phyloP scores from a whole-genome alignment of 306 rosid genomes.

The Gleditsia sinensis region DNA sequence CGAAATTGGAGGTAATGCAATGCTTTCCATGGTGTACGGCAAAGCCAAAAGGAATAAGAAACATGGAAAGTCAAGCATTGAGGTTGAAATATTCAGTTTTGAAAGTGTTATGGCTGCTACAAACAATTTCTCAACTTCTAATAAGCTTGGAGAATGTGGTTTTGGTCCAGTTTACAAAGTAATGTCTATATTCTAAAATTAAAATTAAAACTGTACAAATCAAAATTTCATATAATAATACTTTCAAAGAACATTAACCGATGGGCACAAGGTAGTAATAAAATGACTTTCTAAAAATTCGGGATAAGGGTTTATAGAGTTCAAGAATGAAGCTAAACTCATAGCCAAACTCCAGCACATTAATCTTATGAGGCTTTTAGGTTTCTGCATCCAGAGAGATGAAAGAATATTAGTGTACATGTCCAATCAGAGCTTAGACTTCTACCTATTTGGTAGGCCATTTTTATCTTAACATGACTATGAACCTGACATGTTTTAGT shows the following conservation, averaged over 20 bases:
- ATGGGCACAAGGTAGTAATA: constrained; percentile 24
- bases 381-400: constrained; percentile 27
- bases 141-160: constrained; percentile 36
- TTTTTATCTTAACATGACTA: background rate
- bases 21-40: background rate
- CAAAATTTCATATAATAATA: background rate
- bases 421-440: constrained; percentile 32
- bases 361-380: constrained; percentile 31
- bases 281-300: constrained; percentile 33
- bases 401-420: constrained; percentile 34
- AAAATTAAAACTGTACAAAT: background rate
- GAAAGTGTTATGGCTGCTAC: constrained; percentile 32
- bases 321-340: constrained; percentile 30
- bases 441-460: constrained; percentile 39
- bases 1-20: constrained; percentile 26
- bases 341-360: constrained; percentile 39
- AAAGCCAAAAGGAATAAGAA: background rate
- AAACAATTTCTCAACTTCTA: constrained; percentile 29
- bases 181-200: background rate
- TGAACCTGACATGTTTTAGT: background rate
- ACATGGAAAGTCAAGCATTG: background rate
- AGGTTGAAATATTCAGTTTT: constrained; percentile 27
- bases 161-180: constrained; percentile 44
- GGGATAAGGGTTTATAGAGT: constrained; percentile 31
- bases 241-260: constrained; percentile 29